Evolutionary conservation across 2,329 filamentous ascomycete genomes (phyloP).

Genomic region (Epicoccum nigrum): DNA sequence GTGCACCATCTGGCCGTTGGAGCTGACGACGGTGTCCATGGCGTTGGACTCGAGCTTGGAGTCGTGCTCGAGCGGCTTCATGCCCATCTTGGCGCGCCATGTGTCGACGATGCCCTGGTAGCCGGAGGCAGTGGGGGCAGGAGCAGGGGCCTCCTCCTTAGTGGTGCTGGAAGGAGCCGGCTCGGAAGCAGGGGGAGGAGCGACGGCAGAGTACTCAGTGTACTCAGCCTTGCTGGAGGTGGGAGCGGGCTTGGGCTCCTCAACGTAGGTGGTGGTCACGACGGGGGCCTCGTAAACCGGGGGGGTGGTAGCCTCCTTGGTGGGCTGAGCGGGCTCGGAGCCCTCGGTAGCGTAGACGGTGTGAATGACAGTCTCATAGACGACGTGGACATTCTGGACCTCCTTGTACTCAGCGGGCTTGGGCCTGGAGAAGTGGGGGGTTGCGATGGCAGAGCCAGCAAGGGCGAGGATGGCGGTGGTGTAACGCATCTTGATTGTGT

Average conservation of each 20-base stretch:
- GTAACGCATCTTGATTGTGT: conserved; percentile 37
- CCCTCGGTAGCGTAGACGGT: conserved; percentile 34
- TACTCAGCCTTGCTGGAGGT: background rate
- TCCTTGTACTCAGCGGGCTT: conserved; percentile 15
- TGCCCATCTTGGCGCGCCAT: conserved; percentile 39
- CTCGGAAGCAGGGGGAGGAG: conserved; percentile 17
- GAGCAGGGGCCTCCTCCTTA: background rate
- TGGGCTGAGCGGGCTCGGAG: conserved; percentile 15
- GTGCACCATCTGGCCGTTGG: conserved; percentile 41
- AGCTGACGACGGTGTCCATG: conserved; percentile 26
- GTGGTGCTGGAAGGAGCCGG: conserved; percentile 13
- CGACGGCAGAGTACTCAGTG: conserved; percentile 6
- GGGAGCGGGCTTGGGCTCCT: conserved; percentile 7
- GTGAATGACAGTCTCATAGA: conserved; percentile 37
- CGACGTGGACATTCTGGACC: conserved; percentile 29
- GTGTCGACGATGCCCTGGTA: conserved; percentile 37
- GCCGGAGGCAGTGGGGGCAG: conserved; percentile 21
- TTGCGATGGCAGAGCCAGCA: conserved; percentile 37
- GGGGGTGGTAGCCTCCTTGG: conserved; percentile 9
- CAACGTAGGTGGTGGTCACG: conserved; percentile 11
- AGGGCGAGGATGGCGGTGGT: conserved; percentile 39
- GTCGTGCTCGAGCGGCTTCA: conserved; percentile 24
- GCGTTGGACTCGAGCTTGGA: conserved; percentile 36
- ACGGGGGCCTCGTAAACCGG: conserved; percentile 18
- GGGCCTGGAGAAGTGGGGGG: conserved; percentile 18